Base-by-base conservation (phyloP, 1,284 basidiomycete species). In the Cerrena zonata region DNA sequence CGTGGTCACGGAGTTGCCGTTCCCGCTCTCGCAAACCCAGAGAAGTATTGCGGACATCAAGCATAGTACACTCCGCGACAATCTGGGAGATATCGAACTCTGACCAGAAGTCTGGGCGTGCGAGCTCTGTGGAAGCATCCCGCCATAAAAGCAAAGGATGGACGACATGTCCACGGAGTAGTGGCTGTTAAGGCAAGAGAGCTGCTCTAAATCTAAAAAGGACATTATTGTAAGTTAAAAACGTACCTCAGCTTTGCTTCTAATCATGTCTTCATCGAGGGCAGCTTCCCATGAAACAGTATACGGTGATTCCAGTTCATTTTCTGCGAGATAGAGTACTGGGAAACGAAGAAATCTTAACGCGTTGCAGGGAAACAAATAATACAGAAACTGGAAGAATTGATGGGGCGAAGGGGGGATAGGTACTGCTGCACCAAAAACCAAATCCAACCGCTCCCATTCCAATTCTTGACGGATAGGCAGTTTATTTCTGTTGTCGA, bases 291-390 rank as follows among this genome's bases (percentile, higher is more conserved):
- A 91, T 42, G 69, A 72, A 27, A 78, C 69, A 15, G 70, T 68
- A 59, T 84, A 86, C 2, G 85, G 81, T 42, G 75, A 78, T 46
- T 75, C 67, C 41, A 78, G 67, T 4, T 65, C 61, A 52, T 66
- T 73, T 27, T 76, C 72, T 11, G 66, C 67, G 21, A 94, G 69
- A 60, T 89, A 91, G 42, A 68, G 66, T 21, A 76, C 72, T 2
- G 91, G 88, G 27, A 72, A 69, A 46, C 82, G 80, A 53, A 93
- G 65, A 65, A 94, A 94, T 53, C 75, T 76, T 51, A 94, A 71
- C 43, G 85, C 71, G 70, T 92, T 92, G 72, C 84, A 87, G 2
- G 91, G 91, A 66, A 89, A 94, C 48, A 94, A 78, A 59, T 91
- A 94, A 67, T 93, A 94, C 56, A 94, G 71, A 50, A 81, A 76